phyloP scores from a whole-genome alignment of 768 basidiomycete genomes.

The Amyloporia xantha region DNA sequence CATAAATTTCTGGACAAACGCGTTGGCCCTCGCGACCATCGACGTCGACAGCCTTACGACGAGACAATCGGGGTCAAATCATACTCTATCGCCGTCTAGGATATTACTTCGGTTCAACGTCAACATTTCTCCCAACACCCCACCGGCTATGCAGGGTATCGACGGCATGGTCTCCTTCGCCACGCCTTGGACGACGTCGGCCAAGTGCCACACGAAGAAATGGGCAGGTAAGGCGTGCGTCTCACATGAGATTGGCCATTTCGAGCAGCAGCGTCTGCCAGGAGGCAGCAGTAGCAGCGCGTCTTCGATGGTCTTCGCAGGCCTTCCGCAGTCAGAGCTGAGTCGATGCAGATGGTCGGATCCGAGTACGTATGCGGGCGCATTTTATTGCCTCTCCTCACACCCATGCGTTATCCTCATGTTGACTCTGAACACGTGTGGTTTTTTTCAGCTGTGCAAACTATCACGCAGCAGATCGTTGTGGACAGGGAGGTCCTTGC shows the following conservation, averaged over 20 bases:
- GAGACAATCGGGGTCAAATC: constrained; percentile 24
- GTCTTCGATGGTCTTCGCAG: constrained; percentile 41
- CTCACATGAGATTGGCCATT: constrained; percentile 44
- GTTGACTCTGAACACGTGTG: constrained; percentile 28
- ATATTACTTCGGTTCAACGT: constrained; percentile 53
- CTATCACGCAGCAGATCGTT: constrained; percentile 65
- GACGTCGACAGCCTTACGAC: constrained; percentile 49
- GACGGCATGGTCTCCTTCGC: constrained; percentile 50
- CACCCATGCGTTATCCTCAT: constrained; percentile 5
- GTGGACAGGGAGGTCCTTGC: constrained; percentile 59
- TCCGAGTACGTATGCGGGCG: constrained; percentile 40
- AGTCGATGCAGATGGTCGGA: constrained; percentile 67
- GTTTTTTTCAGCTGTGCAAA: constrained; percentile 32
- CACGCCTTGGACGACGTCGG: constrained; percentile 44
- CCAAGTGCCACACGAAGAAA: constrained; percentile 58
- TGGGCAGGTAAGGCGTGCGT: constrained; percentile 45
- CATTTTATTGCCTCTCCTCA: constrained; percentile 5
- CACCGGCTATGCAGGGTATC: constrained; percentile 60
- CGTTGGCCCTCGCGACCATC: constrained; percentile 57
- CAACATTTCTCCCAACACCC: constrained; percentile 45
- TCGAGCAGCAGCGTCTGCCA: constrained; percentile 36
- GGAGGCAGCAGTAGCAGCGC: constrained; percentile 8
- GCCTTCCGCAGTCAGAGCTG: constrained; percentile 62
- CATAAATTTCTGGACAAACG: constrained; percentile 56
- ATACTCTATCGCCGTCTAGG: constrained; percentile 29